phyloP scores from a whole-genome alignment of 352 stramenopile genomes.

The Globisporangium barbulae region DNA sequence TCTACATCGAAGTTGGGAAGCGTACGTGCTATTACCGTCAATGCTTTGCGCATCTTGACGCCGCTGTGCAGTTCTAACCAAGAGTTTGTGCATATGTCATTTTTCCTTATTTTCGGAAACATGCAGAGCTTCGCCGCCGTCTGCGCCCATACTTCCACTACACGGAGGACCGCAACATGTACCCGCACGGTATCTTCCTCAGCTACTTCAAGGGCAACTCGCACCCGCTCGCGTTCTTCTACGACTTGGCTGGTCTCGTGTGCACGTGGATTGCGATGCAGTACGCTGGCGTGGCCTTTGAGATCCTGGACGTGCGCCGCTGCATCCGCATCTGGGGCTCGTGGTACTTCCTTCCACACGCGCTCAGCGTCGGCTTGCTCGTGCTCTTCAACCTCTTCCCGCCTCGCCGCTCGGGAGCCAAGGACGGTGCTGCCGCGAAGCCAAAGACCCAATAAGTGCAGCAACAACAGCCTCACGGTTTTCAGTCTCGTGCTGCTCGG shows the following conservation, averaged over 20 bases:
- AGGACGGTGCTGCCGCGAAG: conserved; percentile 18
- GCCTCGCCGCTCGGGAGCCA: conserved; percentile 28
- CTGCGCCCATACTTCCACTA: conserved; percentile 82
- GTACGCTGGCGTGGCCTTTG: conserved; percentile 82
- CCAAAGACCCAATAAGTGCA: conserved; percentile 41
- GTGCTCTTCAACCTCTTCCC: conserved; percentile 62
- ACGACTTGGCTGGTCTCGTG: conserved; percentile 68
- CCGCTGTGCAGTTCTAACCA: conserved; percentile 1
- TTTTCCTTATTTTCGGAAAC: conserved; percentile 2
- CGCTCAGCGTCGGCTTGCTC: conserved; percentile 55
- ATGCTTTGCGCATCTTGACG: neutral
- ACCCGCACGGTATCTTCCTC: conserved; percentile 78
- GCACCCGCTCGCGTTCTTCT: conserved; percentile 73
- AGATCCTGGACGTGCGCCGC: conserved; percentile 75
- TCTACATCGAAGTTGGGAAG: conserved; percentile 88
- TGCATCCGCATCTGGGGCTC: conserved; percentile 75
- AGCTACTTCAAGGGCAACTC: conserved; percentile 74
- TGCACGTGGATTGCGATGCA: conserved; percentile 85
- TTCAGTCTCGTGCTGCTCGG: neutral
- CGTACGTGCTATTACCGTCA: conserved; percentile 27
- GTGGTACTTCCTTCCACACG: conserved; percentile 80
- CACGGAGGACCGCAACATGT: conserved; percentile 74
- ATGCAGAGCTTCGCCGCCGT: conserved; percentile 64
- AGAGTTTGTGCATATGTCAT: neutral
- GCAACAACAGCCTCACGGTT: neutral